Conservation (phyloP, 495 filamentous ascomycete species). For the Hypoxylon lienhwacheense region DNA sequence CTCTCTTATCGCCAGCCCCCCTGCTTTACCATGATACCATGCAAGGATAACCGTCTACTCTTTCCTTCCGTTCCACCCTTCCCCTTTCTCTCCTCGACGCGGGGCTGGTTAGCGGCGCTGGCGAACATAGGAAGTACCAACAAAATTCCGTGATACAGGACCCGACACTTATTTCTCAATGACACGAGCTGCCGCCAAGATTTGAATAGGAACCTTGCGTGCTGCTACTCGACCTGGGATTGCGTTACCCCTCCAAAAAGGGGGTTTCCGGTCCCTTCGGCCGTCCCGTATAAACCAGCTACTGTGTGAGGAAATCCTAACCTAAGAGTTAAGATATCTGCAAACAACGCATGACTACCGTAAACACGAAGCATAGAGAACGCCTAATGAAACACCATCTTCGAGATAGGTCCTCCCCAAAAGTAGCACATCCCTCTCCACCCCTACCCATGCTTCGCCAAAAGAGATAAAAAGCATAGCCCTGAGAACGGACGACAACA, state of each 20-base stretch:
- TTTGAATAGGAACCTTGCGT: slow-evolving; percentile 21
- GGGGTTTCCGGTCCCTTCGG: not conserved
- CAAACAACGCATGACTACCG: slow-evolving; percentile 16
- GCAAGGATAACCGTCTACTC: no score
- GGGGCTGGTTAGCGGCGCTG: slow-evolving; percentile 5
- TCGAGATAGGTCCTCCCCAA: slow-evolving; percentile 29
- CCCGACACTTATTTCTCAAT: slow-evolving; percentile 23
- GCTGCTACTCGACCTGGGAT: slow-evolving; percentile 14
- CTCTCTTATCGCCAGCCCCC: not conserved
- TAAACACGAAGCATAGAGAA: slow-evolving; percentile 32
- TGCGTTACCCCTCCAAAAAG: slow-evolving; percentile 7
- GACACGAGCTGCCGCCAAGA: slow-evolving; percentile 15
- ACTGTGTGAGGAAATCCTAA: slow-evolving; percentile 1
- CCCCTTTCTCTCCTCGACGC: slow-evolving; percentile 3
- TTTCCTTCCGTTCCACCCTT: no score
- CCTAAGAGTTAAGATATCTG: slow-evolving; percentile 18
- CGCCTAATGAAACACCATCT: slow-evolving; percentile 40
- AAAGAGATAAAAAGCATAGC: slow-evolving; percentile 29
- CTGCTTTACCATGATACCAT: no score
- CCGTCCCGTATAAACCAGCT: slow-evolving; percentile 4
- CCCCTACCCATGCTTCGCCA: slow-evolving; percentile 20
- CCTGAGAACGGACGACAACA: slow-evolving; percentile 32
- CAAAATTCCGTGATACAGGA: slow-evolving; percentile 31
- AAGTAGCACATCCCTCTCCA: slow-evolving; percentile 21
- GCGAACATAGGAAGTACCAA: slow-evolving; percentile 22